These are phyloP conservation scores for Boletus pseudo-olivaceus DNA, from an alignment of 768 basidiomycete species.

Conservation along the genomic window DNA sequence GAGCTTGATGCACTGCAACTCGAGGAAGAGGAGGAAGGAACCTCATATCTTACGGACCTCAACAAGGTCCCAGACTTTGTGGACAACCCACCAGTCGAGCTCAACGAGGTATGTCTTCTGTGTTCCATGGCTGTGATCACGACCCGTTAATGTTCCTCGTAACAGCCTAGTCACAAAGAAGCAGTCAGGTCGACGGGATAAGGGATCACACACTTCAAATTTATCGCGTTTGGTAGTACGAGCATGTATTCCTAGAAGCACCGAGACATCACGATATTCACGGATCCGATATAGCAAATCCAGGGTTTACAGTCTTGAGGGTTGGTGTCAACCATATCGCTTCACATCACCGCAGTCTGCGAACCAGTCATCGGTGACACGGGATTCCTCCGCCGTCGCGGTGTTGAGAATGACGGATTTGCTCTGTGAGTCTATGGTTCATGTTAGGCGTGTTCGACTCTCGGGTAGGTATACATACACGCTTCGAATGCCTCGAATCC, in stretches of 20 bases:
- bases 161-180: conserved; percentile 47
- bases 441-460: neutral
- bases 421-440: conserved; percentile 68
- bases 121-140: neutral
- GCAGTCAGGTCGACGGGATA: conserved; percentile 52
- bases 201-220: neutral
- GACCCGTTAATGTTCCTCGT: neutral
- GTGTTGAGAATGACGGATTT: conserved; percentile 78
- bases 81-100: conserved; percentile 79
- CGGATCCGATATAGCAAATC: neutral
- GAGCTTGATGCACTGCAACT: conserved; percentile 93
- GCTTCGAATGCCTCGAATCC: conserved; percentile 77
- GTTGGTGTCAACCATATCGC: conserved; percentile 56
- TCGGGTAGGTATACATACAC: conserved; percentile 43
- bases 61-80: conserved; percentile 90
- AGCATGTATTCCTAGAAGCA: conserved; percentile 15
- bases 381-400: conserved; percentile 57
- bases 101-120: conserved; percentile 48
- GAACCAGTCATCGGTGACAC: conserved; percentile 74
- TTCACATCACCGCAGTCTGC: conserved; percentile 48
- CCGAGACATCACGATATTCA: neutral
- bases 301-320: neutral
- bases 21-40: conserved; percentile 87
- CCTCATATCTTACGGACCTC: conserved; percentile 84
- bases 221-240: conserved; percentile 2